phyloP scores from a whole-genome alignment of 1,284 basidiomycete species.

The Apiotrichum brassicae region DNA sequence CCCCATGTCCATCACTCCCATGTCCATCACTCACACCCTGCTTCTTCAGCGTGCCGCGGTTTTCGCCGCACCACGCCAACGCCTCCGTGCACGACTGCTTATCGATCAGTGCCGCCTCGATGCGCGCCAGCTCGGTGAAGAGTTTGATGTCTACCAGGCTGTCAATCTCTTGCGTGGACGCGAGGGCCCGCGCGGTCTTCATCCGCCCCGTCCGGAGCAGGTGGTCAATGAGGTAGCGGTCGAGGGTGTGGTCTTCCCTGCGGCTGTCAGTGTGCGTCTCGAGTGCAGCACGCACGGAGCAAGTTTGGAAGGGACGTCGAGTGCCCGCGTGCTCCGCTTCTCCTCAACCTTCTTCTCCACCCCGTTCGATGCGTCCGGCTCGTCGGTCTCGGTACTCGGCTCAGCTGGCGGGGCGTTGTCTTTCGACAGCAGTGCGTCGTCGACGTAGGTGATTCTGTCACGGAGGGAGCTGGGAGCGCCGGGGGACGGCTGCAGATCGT shows the following conservation, averaged over 20 bases:
- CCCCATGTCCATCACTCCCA: too few species aligned
- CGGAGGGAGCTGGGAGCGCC: constrained; percentile 6
- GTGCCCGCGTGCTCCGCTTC: not conserved
- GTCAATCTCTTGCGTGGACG: constrained; percentile 45
- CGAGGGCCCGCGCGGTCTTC: constrained; percentile 37
- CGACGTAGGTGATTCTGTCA: constrained; percentile 14
- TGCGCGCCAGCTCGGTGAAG: constrained; percentile 77
- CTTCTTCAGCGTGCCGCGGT: constrained; percentile 84
- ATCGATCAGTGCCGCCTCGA: constrained; percentile 67
- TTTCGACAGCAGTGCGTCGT: constrained; percentile 8
- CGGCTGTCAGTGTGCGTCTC: not conserved
- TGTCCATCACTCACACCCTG: constrained; percentile 69
- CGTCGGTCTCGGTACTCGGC: not conserved
- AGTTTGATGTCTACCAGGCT: constrained; percentile 83
- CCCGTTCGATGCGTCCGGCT: not conserved
- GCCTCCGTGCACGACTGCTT: constrained; percentile 77
- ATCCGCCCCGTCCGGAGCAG: constrained; percentile 55
- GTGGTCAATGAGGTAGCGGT: constrained; percentile 91
- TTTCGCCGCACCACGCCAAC: constrained; percentile 92
- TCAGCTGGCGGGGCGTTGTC: not conserved
- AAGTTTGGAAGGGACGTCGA: not conserved
- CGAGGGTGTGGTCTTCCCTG: constrained; percentile 49
- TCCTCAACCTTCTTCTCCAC: not conserved
- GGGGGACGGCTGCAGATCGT: constrained; percentile 14
- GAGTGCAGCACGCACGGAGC: not conserved